Evolutionary conservation across 2,329 filamentous ascomycete species (phyloP).

Genomic region (Tolypocladium endophyticum): DNA sequence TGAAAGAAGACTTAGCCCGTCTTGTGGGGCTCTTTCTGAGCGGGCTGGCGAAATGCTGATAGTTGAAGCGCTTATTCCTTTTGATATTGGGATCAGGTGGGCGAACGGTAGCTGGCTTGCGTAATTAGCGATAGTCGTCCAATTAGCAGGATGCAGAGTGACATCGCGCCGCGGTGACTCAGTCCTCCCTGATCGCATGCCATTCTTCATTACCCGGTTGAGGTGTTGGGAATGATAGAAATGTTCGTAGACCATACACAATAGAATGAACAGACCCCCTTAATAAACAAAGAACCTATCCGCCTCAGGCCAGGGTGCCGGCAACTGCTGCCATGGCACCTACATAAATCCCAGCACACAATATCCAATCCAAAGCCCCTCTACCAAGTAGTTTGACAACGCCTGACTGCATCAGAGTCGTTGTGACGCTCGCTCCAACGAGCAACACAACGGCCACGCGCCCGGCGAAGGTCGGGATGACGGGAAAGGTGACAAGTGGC

Average conservation of each 20-base stretch:
- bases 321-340: constrained; percentile 20
- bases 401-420: constrained; percentile 16
- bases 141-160: too few relatives aligned
- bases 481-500: constrained; percentile 46
- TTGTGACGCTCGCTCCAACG: constrained; percentile 33
- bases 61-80: too few relatives aligned
- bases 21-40: too few relatives aligned
- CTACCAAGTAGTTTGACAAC: constrained; percentile 7
- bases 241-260: neutral
- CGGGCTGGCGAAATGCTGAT: too few relatives aligned
- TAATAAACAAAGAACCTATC: neutral
- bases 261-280: neutral
- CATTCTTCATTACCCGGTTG: too few relatives aligned
- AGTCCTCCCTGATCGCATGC: too few relatives aligned
- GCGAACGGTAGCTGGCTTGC: too few relatives aligned
- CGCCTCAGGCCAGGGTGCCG: neutral
- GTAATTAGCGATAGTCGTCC: too few relatives aligned
- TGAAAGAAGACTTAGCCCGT: too few relatives aligned
- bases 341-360: constrained; percentile 21
- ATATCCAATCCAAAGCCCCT: constrained; percentile 10
- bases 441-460: constrained; percentile 47
- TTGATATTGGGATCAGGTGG: too few relatives aligned
- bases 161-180: too few relatives aligned
- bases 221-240: neutral
- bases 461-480: constrained; percentile 45